These are phyloP conservation scores for Pythium volutum DNA, from an alignment of 352 stramenopile genomes.

Conservation along the genomic window DNA sequence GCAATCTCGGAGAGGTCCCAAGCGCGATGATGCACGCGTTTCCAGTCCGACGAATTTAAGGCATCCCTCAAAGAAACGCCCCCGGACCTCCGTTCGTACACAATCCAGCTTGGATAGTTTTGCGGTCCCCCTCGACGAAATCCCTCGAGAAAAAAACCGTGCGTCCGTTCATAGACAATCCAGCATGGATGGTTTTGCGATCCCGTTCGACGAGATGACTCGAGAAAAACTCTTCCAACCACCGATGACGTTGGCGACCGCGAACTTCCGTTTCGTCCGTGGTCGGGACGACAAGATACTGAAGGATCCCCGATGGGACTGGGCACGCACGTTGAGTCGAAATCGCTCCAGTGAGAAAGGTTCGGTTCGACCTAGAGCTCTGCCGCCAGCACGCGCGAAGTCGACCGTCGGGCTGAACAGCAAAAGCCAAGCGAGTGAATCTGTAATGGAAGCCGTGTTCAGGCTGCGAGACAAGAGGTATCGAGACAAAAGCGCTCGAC, in stretches of 20 bases:
- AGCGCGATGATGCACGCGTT: neutral
- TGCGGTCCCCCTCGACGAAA: conserved; percentile 8
- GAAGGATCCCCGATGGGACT: conserved; percentile 25
- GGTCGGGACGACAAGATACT: conserved; percentile 4
- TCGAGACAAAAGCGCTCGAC: conserved; percentile 4
- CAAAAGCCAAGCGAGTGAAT: neutral
- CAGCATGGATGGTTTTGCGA: conserved; percentile 16
- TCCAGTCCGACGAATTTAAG: neutral
- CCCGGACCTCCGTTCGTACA: neutral
- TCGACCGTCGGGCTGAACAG: neutral
- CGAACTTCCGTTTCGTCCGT: conserved; percentile 20
- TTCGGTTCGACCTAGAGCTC: neutral
- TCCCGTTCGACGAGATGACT: conserved; percentile 1
- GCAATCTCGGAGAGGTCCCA: neutral
- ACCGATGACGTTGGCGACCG: neutral
- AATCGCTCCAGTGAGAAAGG: conserved; percentile 9
- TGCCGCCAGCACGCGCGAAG: neutral
- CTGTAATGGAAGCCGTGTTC: conserved; percentile 46
- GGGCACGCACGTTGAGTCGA: conserved; percentile 18
- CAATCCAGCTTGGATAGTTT: conserved; percentile 20
- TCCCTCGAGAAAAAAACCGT: conserved; percentile 6
- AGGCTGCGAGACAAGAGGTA: conserved; percentile 50
- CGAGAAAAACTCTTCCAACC: neutral
- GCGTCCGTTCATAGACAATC: conserved; percentile 2
- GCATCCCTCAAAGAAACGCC: conserved; percentile 3